Evolutionary conservation across 75 land plant species (phyloP), one percentile per base, ranked within the genome.

Genomic region (Gnetum montanum): DNA sequence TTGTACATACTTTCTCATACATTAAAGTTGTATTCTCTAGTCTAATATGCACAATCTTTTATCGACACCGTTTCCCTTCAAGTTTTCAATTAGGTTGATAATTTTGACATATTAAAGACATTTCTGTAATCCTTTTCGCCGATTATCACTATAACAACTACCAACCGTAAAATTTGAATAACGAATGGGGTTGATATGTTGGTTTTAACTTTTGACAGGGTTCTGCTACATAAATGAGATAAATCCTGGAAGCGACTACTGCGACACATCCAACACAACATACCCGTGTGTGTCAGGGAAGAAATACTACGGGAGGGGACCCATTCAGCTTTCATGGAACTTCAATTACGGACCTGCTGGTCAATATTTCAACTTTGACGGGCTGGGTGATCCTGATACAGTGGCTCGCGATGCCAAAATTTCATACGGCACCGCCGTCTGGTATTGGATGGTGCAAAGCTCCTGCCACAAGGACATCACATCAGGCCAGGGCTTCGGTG

Each of bases 281-380:
- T 61, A 31, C n/a, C 89, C 89, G 0, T 85, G 89, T 28, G 81
- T 69, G 5, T 43, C 73, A 10, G 85, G 79, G 0, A 43, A 85
- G 62, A 58, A 62, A 23, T 85, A 85, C 57, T 78, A 68, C 31
- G 89, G 89, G 31, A 70, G 89, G 3, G 89, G 89, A 2, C 82
- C 89, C 30, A 71, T 85, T 20, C 89, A 85, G 30, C 60, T 85
- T 43, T 51, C 85, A 19, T 75, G 70, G 82, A 71, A 71, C 58
- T 71, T 33, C 70, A 71, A 71, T 70, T 71, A 71, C 36, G 64
- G 66, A 4, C 43, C 63, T n/a, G 70, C 71, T 4, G 58, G 70
- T 1, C 10, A 29, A 0, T 33, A 27, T 4, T 1, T 71, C 10
- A 64, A 64, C 50, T 16, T 60, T 29, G 44, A 66, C 20, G 51